These are phyloP conservation scores for Xylaria sp. DNA, from an alignment of 2,329 filamentous ascomycete species.

Conservation along the genomic window DNA sequence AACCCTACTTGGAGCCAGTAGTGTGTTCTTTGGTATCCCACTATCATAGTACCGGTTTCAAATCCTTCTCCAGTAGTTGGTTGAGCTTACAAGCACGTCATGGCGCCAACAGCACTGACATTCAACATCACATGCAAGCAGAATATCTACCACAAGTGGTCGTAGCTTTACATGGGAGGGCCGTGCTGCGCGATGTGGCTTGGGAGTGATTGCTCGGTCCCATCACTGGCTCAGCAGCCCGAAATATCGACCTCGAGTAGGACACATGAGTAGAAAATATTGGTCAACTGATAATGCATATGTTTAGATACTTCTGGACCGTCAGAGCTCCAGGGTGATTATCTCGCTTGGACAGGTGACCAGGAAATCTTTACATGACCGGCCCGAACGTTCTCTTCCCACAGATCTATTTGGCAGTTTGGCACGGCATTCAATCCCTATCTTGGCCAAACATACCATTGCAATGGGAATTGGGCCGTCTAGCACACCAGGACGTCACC, in stretches of 20 bases:
- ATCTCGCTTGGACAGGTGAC: not conserved
- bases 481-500: not conserved
- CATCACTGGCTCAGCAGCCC: not conserved
- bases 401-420: not conserved
- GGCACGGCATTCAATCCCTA: not conserved
- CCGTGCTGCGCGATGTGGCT: not conserved
- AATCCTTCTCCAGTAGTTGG: not conserved
- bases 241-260: not conserved
- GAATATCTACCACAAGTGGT: not conserved
- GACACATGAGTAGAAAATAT: not conserved
- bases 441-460: not conserved
- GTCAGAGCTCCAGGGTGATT: not conserved
- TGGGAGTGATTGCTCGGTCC: slow-evolving; percentile 7
- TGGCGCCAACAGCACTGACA: not conserved
- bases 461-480: not conserved
- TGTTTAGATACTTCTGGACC: not conserved
- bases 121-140: not conserved
- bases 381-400: not conserved
- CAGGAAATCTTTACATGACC: not conserved
- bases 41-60: not conserved
- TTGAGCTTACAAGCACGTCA: not conserved
- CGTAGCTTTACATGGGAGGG: not conserved
- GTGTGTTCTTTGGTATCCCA: not conserved
- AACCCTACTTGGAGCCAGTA: not conserved
- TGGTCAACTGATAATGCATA: not conserved